Base-by-base conservation (phyloP, 192 early-diverging fungal species). In the Dissophora globulifera region DNA sequence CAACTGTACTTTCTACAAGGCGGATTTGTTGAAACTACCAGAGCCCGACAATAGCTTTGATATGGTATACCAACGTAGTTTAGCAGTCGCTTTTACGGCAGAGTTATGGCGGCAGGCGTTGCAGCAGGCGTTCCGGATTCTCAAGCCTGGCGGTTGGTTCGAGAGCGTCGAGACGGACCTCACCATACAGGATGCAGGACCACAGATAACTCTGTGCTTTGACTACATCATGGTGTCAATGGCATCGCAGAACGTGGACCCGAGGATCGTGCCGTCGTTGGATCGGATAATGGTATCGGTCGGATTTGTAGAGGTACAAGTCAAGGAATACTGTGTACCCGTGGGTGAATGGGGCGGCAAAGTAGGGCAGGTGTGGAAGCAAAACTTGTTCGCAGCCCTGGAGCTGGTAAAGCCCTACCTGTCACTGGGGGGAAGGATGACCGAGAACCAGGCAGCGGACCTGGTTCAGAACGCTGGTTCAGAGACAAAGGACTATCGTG, bases 91-190 rank as follows among this genome's bases (percentile, higher is more conserved):
- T 2, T 46, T 78, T 9, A 75, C 71, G 17, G 56, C 47, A 22
- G 53, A 81, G 12, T 25, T 65, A 11, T 81, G 80, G 80, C 50
- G 60, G 15, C 35, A 26, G 15, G 50, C 55, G 0, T 46, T 81
- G 8, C 33, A 56, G 5, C 70, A 79, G 15, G 64, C 66, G 11
- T 62, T 43, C 22, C 63, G 70, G 10, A n/a, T 79, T 8, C 27
- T 78, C 22, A 67, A 74, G 29, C 78, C 63, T 11, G 63, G 63
- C 23, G 80, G 79, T 12, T 81, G 56, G 43, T 66, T 82, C 22
- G 76, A 83, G 43, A 45, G 50, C 23, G 70, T 81, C 0, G 82
- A 81, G 30, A 50, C 76, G 3, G 67, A 78, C 29, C 51, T 67
- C 5, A 20, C n/a, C 9, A 35, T 72, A 16, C 62, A 72, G 12